phyloP scores from a whole-genome alignment of 2,329 filamentous ascomycete genomes.

The Thermoascus crustaceus region DNA sequence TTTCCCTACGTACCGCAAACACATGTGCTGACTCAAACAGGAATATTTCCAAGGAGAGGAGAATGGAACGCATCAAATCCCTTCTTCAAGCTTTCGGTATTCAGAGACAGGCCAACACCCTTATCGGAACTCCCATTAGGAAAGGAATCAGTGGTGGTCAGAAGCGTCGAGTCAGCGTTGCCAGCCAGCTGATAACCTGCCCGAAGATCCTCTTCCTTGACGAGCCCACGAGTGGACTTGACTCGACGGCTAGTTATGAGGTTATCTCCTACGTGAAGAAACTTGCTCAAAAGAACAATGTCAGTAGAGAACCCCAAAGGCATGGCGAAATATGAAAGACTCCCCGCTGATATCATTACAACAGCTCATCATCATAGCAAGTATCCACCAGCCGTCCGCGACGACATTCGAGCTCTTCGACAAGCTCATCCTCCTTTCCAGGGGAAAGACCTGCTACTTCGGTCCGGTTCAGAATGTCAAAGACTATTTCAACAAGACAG shows the following conservation, averaged over 20 bases:
- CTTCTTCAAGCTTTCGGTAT: conserved; percentile 69
- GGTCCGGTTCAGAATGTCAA: conserved; percentile 53
- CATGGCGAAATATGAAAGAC: no score
- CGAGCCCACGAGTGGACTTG: conserved; percentile 75
- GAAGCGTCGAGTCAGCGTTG: conserved; percentile 71
- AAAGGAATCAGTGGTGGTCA: conserved; percentile 82
- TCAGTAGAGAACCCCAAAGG: no score
- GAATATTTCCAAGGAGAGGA: conserved; percentile 46
- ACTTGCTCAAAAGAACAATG: conserved; percentile 59
- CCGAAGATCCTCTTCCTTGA: conserved; percentile 77
- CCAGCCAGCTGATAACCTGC: conserved; percentile 70
- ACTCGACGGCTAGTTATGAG: conserved; percentile 68
- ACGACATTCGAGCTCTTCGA: conserved; percentile 74
- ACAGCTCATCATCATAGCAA: conserved; percentile 67
- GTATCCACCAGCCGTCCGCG: conserved; percentile 79
- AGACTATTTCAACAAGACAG: conserved; percentile 56
- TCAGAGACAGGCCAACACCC: conserved; percentile 56
- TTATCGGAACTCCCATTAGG: conserved; percentile 73
- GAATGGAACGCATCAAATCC: conserved; percentile 54
- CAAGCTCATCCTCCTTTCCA: conserved; percentile 65
- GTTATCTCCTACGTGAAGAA: conserved; percentile 65
- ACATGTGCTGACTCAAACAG: conserved; percentile 6
- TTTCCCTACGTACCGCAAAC: not conserved
- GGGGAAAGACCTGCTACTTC: conserved; percentile 64
- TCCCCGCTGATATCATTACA: conserved; percentile 2